Percentiles rank a stretch among this genome's conserved stretches.
phyloP scores from a whole-genome alignment of 108 stramenopile genomes.

The Bacterosira constricta region DNA sequence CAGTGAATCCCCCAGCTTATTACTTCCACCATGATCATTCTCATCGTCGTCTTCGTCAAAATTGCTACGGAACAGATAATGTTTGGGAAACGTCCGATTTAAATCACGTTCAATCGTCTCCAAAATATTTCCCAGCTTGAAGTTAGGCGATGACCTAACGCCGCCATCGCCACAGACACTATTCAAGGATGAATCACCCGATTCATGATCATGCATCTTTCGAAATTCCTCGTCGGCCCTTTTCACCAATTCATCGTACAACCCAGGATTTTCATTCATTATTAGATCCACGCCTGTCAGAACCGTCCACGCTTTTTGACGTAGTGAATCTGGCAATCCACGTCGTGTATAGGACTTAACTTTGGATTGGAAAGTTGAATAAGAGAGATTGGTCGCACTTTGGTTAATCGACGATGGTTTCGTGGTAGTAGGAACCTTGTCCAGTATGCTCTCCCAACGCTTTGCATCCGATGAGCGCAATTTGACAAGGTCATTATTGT shows the following conservation, averaged over 20 bases:
- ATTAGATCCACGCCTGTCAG: slow-evolving; percentile 37
- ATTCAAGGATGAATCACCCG: background rate
- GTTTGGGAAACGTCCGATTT: slow-evolving; percentile 88
- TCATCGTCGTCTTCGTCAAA: slow-evolving; percentile 35
- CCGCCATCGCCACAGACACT: background rate
- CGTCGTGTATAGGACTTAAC: slow-evolving; percentile 31
- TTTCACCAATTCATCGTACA: slow-evolving; percentile 15
- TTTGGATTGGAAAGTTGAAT: slow-evolving; percentile 5
- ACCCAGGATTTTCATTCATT: slow-evolving; percentile 12
- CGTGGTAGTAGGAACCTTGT: background rate
- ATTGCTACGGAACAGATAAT: slow-evolving; percentile 74
- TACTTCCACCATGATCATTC: background rate
- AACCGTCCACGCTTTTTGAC: slow-evolving; percentile 24
- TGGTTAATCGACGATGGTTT: background rate
- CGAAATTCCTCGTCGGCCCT: slow-evolving; percentile 10
- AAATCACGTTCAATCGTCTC: slow-evolving; percentile 91
- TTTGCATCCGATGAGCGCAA: background rate
- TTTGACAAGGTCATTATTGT: background rate
- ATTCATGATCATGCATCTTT: background rate
- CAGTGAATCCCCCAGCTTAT: background rate
- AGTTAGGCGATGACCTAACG: too few species aligned
- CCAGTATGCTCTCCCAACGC: slow-evolving; percentile 41
- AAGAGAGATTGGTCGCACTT: background rate
- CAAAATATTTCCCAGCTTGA: slow-evolving; percentile 6
- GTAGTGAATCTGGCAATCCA: slow-evolving; percentile 32